Conservation (phyloP, 2,329 filamentous ascomycete species). For the Ascochyta pisi region DNA sequence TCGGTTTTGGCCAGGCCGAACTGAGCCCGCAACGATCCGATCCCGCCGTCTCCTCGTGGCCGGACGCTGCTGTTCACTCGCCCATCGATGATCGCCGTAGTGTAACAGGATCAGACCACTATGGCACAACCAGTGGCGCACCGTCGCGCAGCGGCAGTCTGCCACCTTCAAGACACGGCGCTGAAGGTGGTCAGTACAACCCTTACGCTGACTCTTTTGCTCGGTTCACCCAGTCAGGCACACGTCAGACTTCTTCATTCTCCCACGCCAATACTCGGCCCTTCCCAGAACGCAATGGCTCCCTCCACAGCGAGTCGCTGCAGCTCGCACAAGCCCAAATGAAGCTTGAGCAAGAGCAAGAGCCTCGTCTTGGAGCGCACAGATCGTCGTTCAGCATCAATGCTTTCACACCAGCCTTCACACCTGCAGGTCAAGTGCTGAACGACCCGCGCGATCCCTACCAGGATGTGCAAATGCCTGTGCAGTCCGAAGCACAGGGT, state of each 20-base stretch:
- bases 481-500: constrained; percentile 27
- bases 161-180: constrained; percentile 62
- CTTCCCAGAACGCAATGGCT: constrained; percentile 49
- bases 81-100: constrained; percentile 53
- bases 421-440: constrained; percentile 30
- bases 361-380: constrained; percentile 42
- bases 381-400: constrained; percentile 43
- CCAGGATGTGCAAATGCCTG: constrained; percentile 31
- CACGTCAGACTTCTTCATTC: constrained; percentile 57
- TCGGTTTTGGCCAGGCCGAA: constrained; percentile 42
- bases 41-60: constrained; percentile 42
- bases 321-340: constrained; percentile 42
- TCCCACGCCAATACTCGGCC: constrained; percentile 54
- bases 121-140: constrained; percentile 52
- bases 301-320: constrained; percentile 49
- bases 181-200: constrained; percentile 48
- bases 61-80: constrained; percentile 46
- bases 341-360: constrained; percentile 45
- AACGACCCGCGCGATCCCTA: constrained; percentile 33
- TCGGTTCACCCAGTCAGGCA: constrained; percentile 44
- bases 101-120: constrained; percentile 53
- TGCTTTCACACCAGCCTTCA: constrained; percentile 32
- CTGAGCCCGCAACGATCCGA: constrained; percentile 36
- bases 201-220: constrained; percentile 38
- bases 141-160: constrained; percentile 63